A percentile compares a stretch with the other conserved stretches of the same genome.
Conservation (phyloP, 352 stramenopile species). For the Pythium phragmitis region DNA sequence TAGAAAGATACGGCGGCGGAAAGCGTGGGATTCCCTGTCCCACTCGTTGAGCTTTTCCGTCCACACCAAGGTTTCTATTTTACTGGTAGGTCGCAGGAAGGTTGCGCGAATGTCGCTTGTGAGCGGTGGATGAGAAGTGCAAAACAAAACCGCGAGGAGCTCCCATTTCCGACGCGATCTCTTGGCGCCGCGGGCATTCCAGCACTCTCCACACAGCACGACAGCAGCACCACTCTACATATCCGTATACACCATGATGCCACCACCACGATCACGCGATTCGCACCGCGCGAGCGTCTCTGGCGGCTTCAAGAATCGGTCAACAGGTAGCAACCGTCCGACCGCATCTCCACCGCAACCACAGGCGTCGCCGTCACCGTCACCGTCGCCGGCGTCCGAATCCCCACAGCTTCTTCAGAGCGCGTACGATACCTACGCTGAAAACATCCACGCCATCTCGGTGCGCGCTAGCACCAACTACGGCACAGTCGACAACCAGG, state of each 20-base stretch:
- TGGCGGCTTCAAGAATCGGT: conserved; percentile 4
- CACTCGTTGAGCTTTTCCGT: neutral
- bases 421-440: conserved; percentile 29
- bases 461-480: conserved; percentile 32
- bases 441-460: conserved; percentile 32
- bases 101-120: conserved; percentile 22
- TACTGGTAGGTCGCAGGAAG: conserved; percentile 6
- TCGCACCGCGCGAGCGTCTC: conserved; percentile 11
- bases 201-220: neutral
- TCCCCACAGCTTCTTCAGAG: conserved; percentile 19
- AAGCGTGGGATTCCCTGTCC: neutral
- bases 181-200: neutral
- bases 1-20: neutral
- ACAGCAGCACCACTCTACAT: neutral
- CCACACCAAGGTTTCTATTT: conserved; percentile 10
- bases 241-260: conserved; percentile 5
- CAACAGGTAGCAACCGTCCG: neutral
- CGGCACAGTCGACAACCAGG: neutral
- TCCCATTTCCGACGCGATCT: neutral
- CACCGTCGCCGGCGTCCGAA: neutral
- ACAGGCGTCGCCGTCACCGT: neutral
- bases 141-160: neutral
- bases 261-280: conserved; percentile 4
- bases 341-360: neutral
- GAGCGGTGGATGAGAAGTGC: conserved; percentile 6